These are phyloP conservation scores for Saccharomyces hybrid DNA, from an alignment of 1,139 yeast species.

Conservation along the genomic window DNA sequence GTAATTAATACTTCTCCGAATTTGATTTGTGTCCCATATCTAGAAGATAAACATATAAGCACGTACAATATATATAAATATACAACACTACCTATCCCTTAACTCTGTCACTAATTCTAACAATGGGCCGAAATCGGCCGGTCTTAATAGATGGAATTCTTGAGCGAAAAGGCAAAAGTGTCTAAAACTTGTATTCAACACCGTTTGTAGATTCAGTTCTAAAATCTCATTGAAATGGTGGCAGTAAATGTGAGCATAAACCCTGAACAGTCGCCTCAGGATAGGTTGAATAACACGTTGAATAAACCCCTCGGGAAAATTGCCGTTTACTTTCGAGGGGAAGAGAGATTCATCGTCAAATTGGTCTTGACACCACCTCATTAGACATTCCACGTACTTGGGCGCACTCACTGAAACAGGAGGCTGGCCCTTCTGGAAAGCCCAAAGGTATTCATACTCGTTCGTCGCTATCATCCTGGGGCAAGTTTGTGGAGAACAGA, in stretches of 20 bases:
- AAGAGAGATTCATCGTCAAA: constrained; percentile 85
- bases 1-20: background rate
- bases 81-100: constrained; percentile 23
- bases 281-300: constrained; percentile 73
- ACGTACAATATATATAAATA: background rate
- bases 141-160: constrained; percentile 69
- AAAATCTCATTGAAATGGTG: constrained; percentile 94
- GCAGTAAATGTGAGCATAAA: constrained; percentile 97
- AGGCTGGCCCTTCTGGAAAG: constrained; percentile 43
- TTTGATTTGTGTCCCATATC: background rate
- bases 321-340: constrained; percentile 43
- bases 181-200: constrained; percentile 86
- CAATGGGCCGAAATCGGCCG: constrained; percentile 86
- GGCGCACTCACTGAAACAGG: constrained; percentile 86
- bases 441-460: constrained; percentile 93
- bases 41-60: background rate
- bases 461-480: constrained; percentile 97
- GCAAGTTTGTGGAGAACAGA: constrained; percentile 87
- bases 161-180: constrained; percentile 85
- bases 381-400: constrained; percentile 82
- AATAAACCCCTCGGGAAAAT: constrained; percentile 59
- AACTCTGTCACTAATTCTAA: constrained; percentile 72
- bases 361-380: constrained; percentile 90
- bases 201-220: constrained; percentile 87
- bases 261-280: constrained; percentile 82